A percentile compares a stretch with the other conserved stretches of the same genome.
Conservation (phyloP, 352 stramenopile species). For the Blastocystis sp. region DNA sequence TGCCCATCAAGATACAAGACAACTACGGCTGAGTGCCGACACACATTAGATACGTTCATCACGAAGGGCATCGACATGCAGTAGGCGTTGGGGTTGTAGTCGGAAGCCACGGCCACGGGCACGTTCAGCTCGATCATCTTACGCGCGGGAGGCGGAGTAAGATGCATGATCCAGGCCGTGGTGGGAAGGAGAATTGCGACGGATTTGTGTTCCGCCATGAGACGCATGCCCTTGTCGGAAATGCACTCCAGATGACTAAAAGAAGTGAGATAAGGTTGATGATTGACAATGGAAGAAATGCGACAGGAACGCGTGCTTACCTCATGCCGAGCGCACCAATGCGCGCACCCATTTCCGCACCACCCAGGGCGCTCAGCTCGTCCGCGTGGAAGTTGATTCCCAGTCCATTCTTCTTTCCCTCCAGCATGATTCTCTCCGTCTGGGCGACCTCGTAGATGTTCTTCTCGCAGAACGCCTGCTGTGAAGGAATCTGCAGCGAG, state of each 20-base stretch:
- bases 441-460: slow-evolving; percentile 80
- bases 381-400: slow-evolving; percentile 82
- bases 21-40: slow-evolving; percentile 73
- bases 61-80: slow-evolving; percentile 81
- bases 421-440: slow-evolving; percentile 77
- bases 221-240: slow-evolving; percentile 29
- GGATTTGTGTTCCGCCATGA: slow-evolving; percentile 71
- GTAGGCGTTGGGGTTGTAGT: slow-evolving; percentile 83
- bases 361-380: slow-evolving; percentile 78
- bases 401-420: slow-evolving; percentile 76
- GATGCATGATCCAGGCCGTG: slow-evolving; percentile 79
- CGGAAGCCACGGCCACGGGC: slow-evolving; percentile 78
- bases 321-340: slow-evolving; percentile 76
- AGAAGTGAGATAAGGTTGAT: slow-evolving; percentile 31
- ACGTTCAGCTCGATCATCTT: slow-evolving; percentile 78
- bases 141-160: slow-evolving; percentile 77
- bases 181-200: slow-evolving; percentile 80
- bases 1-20: slow-evolving; percentile 79
- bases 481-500: slow-evolving; percentile 28
- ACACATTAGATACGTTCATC: slow-evolving; percentile 73
- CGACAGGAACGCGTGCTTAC: background rate
- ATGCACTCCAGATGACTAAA: slow-evolving; percentile 64
- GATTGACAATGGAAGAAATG: background rate
- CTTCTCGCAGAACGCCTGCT: slow-evolving; percentile 81
- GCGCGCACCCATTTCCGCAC: slow-evolving; percentile 75